These are phyloP conservation scores for Copromyces sp. DNA, from an alignment of 495 filamentous ascomycete genomes.

Conservation along the genomic window DNA sequence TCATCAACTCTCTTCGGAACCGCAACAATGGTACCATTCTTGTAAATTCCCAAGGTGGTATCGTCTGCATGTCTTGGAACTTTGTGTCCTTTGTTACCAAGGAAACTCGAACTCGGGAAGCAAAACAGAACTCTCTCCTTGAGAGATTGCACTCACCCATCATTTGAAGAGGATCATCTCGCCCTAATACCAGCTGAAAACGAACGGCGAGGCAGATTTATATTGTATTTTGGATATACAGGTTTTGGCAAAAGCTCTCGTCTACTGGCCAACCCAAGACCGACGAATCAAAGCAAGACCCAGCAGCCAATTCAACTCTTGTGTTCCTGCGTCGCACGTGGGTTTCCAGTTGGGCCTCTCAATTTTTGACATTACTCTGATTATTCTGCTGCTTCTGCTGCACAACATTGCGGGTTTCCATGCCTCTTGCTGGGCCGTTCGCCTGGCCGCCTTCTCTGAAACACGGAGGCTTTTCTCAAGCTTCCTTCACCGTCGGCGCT, in stretches of 20 bases:
- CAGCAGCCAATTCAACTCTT: not conserved
- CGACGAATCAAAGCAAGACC: not conserved
- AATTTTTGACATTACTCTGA: not conserved
- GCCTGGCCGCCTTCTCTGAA: not conserved
- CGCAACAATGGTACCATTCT: not conserved
- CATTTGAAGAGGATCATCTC: not conserved
- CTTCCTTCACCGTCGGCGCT: not conserved
- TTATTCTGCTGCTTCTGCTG: not conserved
- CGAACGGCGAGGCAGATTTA: not conserved
- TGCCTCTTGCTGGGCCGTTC: not conserved
- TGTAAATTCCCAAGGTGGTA: not conserved
- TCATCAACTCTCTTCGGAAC: not conserved
- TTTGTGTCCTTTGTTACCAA: not conserved
- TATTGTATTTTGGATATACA: not conserved
- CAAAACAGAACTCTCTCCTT: not conserved
- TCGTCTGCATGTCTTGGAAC: not conserved
- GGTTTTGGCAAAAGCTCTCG: not conserved
- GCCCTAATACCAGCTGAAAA: not conserved
- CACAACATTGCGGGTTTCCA: not conserved
- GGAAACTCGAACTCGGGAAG: not conserved
- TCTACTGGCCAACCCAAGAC: not conserved
- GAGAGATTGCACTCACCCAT: too few species aligned
- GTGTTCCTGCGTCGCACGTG: not conserved
- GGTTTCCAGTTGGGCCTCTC: not conserved
- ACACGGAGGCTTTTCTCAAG: not conserved